Evolutionary conservation across 73 alveolate species (phyloP).

Genomic region (Paramecium bursaria): DNA sequence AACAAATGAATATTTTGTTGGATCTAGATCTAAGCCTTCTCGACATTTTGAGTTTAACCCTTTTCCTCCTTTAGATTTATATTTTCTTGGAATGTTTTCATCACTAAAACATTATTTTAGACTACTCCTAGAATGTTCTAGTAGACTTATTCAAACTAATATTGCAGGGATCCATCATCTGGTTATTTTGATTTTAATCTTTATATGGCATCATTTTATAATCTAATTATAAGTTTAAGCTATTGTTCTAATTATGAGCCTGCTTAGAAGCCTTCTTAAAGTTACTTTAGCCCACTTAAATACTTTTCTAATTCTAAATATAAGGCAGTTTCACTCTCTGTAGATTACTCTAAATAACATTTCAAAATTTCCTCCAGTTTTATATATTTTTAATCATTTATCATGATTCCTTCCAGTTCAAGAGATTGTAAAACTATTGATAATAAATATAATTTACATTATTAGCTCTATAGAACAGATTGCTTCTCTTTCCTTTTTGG

Average conservation of each 20-base stretch:
- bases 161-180: conserved; percentile 5
- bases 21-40: conserved; percentile 18
- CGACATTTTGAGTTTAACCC: not conserved
- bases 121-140: not conserved
- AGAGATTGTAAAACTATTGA: conserved; percentile 41
- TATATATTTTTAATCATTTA: conserved; percentile 55
- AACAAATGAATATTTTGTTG: conserved; percentile 5
- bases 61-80: not conserved
- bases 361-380: conserved; percentile 58
- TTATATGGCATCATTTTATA: conserved; percentile 61
- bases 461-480: not conserved
- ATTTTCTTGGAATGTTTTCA: conserved; percentile 49
- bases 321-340: conserved; percentile 65
- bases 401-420: conserved; percentile 56
- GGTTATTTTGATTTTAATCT: conserved; percentile 52
- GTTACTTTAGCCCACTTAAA: conserved; percentile 51
- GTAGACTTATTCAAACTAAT: conserved; percentile 7
- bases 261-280: conserved; percentile 37
- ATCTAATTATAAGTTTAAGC: conserved; percentile 38
- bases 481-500: conserved; percentile 46
- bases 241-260: conserved; percentile 42
- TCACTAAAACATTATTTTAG: not conserved
- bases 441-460: not conserved
- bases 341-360: conserved; percentile 67
- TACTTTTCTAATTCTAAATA: conserved; percentile 62